Evolutionary conservation across 768 basidiomycete genomes (phyloP).

Genomic region (Austroboletus eburneus): DNA sequence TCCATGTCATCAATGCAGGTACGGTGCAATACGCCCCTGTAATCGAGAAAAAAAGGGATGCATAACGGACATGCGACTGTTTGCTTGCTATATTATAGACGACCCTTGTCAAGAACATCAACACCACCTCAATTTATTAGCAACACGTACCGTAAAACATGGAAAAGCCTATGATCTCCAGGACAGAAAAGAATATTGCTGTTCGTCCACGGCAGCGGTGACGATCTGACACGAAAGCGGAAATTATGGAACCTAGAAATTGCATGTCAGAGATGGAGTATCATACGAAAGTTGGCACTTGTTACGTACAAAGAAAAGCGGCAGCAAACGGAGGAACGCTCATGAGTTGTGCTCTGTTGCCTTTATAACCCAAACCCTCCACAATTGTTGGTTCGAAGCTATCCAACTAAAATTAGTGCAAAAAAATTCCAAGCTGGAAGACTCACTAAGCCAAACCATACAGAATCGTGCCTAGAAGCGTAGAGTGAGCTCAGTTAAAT

Average conservation of each 20-base stretch:
- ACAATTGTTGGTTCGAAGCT: constrained; percentile 77
- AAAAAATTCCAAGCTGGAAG: constrained; percentile 22
- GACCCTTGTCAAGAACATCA: not conserved
- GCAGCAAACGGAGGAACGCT: constrained; percentile 54
- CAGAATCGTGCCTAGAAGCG: constrained; percentile 9
- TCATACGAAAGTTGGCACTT: not conserved
- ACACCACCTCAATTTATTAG: not conserved
- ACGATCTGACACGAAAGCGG: constrained; percentile 49
- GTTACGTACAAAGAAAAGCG: constrained; percentile 44
- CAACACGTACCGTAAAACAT: constrained; percentile 47
- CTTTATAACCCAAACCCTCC: constrained; percentile 51
- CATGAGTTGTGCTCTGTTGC: constrained; percentile 54
- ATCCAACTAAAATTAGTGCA: constrained; percentile 26
- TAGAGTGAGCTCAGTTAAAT: not conserved
- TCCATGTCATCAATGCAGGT: constrained; percentile 55
- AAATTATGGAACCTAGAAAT: constrained; percentile 37
- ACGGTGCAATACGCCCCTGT: constrained; percentile 50
- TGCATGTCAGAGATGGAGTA: not conserved
- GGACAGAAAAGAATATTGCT: constrained; percentile 40
- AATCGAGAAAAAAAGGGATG: constrained; percentile 53
- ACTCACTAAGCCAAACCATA: constrained; percentile 22
- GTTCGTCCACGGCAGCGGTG: constrained; percentile 48
- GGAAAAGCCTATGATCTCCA: constrained; percentile 48
- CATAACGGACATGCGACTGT: constrained; percentile 45
- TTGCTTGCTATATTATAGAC: constrained; percentile 19